These are phyloP conservation scores for Lathyrus oleraceus DNA, from an alignment of 306 rosid species.

Conservation along the genomic window DNA sequence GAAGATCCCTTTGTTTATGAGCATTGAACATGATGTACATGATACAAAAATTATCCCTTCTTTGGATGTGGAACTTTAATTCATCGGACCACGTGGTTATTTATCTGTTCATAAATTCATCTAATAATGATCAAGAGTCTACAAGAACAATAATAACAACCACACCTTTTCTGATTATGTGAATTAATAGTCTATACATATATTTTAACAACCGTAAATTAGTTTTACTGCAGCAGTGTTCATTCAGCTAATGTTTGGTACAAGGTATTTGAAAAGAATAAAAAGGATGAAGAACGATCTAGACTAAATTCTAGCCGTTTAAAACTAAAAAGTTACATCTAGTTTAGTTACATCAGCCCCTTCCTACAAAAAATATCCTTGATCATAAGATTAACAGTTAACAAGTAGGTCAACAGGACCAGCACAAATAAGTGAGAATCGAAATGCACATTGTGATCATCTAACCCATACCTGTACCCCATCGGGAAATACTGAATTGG, in stretches of 20 bases:
- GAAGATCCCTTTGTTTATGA: slow-evolving; percentile 13
- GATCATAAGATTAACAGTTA: slow-evolving; percentile 5
- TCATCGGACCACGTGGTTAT: not conserved
- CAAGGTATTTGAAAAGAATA: slow-evolving; percentile 20
- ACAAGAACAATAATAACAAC: not conserved
- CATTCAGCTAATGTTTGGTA: not conserved
- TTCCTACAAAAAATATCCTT: not conserved
- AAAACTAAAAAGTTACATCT: not conserved
- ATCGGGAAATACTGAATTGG: slow-evolving; percentile 52
- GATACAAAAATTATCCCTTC: slow-evolving; percentile 4
- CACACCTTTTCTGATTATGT: not conserved
- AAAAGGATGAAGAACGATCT: slow-evolving; percentile 1
- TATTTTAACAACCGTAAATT: slow-evolving; percentile 12
- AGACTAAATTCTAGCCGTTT: not conserved
- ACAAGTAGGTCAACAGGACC: not conserved
- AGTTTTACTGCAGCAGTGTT: slow-evolving; percentile 16
- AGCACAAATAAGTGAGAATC: slow-evolving; percentile 24
- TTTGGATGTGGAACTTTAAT: slow-evolving; percentile 32
- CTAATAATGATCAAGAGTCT: slow-evolving; percentile 1
- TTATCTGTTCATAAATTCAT: slow-evolving; percentile 8
- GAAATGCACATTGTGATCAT: slow-evolving; percentile 1
- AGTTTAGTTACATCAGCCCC: slow-evolving; percentile 10
- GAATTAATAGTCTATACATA: not conserved
- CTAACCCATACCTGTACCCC: slow-evolving; percentile 64
- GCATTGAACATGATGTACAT: slow-evolving; percentile 10